phyloP scores from a whole-genome alignment of 805 yeast species.

The Kurtzmaniella fragi region DNA sequence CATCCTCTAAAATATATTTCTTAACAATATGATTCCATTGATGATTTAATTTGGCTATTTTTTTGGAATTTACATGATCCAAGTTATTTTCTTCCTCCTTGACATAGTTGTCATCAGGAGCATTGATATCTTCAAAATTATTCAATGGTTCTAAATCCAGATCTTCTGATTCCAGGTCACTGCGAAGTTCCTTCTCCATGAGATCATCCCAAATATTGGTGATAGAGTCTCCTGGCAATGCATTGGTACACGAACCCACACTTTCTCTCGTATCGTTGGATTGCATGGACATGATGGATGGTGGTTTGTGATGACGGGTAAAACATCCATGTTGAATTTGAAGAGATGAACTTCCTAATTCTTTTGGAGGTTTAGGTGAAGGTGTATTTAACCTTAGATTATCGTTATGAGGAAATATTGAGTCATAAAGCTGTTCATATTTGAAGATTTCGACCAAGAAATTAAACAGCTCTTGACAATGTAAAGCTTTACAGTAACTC shows the following conservation, averaged over 20 bases:
- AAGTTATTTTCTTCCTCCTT: constrained; percentile 1
- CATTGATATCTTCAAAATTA: constrained; percentile 3
- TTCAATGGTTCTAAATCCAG: too few species aligned
- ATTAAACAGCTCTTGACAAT: constrained; percentile 42
- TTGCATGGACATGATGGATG: too few species aligned
- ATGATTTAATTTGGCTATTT: constrained; percentile 8
- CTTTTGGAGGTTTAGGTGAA: constrained; percentile 1
- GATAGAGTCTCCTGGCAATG: not conserved
- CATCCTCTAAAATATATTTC: constrained; percentile 35
- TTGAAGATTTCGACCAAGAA: constrained; percentile 42
- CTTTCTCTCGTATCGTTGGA: too few species aligned
- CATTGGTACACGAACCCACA: too few species aligned
- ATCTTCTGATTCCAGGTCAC: too few species aligned
- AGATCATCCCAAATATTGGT: constrained; percentile 10
- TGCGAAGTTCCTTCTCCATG: constrained; percentile 1
- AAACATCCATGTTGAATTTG: too few species aligned
- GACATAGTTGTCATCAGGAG: constrained; percentile 2
- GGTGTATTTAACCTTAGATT: constrained; percentile 4
- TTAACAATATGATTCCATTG: constrained; percentile 38
- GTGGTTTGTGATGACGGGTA: too few species aligned
- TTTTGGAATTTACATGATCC: not conserved
- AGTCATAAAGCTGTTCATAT: constrained; percentile 41
- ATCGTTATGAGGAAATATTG: constrained; percentile 3
- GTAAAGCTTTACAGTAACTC: constrained; percentile 29
- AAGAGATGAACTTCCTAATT: too few species aligned